A percentile compares a stretch with the other conserved stretches of the same genome.
These are phyloP conservation scores for Neurospora pannonica DNA, from an alignment of 495 filamentous ascomycete species.

Conservation along the genomic window DNA sequence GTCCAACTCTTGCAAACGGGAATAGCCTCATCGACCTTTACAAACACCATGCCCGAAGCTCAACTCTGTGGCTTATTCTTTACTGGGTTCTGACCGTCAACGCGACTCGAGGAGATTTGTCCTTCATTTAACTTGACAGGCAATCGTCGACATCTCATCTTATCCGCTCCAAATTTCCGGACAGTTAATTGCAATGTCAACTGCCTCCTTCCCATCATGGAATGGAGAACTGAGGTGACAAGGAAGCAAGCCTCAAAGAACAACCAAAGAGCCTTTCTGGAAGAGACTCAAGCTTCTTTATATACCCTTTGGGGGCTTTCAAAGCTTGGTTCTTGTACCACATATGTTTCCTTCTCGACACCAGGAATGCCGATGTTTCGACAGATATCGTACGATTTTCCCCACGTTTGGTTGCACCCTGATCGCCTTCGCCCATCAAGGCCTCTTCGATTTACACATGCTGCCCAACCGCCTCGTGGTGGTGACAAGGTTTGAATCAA, in stretches of 20 bases:
- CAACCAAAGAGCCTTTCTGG: background rate
- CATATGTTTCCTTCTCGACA: background rate
- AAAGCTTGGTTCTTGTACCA: background rate
- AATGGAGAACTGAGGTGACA: background rate
- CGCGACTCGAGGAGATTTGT: background rate
- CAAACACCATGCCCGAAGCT: background rate
- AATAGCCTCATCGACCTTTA: background rate
- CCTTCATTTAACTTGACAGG: background rate
- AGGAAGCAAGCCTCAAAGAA: background rate
- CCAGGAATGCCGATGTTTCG: background rate
- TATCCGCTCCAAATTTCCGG: background rate
- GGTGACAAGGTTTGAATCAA: background rate
- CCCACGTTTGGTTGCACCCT: slow-evolving; percentile 16
- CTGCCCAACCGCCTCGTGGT: background rate
- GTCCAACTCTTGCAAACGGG: background rate
- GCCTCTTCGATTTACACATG: background rate
- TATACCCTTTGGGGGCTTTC: background rate
- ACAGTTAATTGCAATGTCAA: background rate
- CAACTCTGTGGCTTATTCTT: background rate
- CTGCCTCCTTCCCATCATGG: background rate
- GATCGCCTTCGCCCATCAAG: slow-evolving; percentile 9
- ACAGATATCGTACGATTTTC: slow-evolving; percentile 20
- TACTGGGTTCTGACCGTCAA: background rate
- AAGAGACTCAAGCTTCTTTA: background rate
- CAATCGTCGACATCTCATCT: background rate